These are phyloP conservation scores for Penicillium expansum DNA, from an alignment of 2,329 filamentous ascomycete species.

Conservation along the genomic window DNA sequence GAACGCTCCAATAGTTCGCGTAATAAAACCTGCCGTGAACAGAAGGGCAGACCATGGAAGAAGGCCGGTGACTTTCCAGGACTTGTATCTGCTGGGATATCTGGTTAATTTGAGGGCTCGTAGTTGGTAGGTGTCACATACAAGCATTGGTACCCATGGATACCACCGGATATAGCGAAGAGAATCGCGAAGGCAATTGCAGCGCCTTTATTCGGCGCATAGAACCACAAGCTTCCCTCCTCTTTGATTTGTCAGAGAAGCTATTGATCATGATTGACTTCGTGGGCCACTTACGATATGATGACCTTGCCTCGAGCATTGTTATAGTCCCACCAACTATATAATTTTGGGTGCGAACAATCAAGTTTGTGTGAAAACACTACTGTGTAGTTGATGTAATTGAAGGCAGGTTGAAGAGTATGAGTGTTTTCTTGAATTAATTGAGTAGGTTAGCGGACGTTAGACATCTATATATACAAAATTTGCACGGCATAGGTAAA, in stretches of 20 bases:
- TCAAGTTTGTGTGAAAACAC: not conserved
- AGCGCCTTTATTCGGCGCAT: slow-evolving; percentile 43
- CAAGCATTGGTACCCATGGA: slow-evolving; percentile 42
- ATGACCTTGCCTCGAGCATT: too few species aligned
- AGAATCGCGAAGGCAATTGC: slow-evolving; percentile 43
- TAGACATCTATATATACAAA: too few species aligned
- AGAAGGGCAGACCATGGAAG: slow-evolving; percentile 43
- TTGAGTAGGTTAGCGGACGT: too few species aligned
- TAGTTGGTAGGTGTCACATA: slow-evolving; percentile 14
- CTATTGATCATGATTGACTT: too few species aligned
- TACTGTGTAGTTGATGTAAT: not conserved
- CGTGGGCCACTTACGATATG: too few species aligned
- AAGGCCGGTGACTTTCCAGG: slow-evolving; percentile 43
- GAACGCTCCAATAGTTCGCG: slow-evolving; percentile 38
- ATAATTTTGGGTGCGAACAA: not conserved
- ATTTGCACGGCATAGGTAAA: too few species aligned
- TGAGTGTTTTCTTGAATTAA: too few species aligned
- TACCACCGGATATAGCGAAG: slow-evolving; percentile 37
- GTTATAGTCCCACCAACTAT: too few species aligned
- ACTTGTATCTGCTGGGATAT: slow-evolving; percentile 35
- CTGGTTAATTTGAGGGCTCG: slow-evolving; percentile 4
- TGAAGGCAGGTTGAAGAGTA: too few species aligned
- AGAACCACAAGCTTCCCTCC: slow-evolving; percentile 38
- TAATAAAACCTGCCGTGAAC: slow-evolving; percentile 40
- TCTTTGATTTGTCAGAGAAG: too few species aligned